Evolutionary conservation across 495 filamentous ascomycete species (phyloP).

Genomic region (Letharia lupina): DNA sequence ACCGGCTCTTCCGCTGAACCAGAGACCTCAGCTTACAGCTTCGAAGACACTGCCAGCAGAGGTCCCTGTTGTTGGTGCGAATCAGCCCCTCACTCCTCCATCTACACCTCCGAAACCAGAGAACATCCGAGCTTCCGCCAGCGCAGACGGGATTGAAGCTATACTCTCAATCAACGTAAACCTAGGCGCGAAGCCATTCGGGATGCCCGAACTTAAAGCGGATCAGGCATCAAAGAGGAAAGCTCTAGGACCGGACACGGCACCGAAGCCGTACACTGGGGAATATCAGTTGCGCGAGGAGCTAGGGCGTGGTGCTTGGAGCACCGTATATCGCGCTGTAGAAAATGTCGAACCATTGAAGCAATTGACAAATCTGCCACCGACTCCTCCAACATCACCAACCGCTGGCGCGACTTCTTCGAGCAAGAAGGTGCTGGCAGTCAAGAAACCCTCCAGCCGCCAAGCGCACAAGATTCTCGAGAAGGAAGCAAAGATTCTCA

Average conservation of each 20-base stretch:
- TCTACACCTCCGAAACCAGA: constrained; percentile 7
- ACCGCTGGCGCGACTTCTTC: neutral
- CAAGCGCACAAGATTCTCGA: constrained; percentile 43
- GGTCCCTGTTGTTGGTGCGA: neutral
- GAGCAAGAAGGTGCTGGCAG: constrained; percentile 36
- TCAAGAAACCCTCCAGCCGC: constrained; percentile 45
- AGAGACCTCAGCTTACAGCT: constrained; percentile 1
- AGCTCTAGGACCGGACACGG: neutral
- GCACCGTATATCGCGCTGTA: constrained; percentile 49
- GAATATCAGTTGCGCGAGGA: constrained; percentile 25
- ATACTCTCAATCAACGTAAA: neutral
- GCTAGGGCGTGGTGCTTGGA: constrained; percentile 54
- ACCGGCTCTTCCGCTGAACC: constrained; percentile 6
- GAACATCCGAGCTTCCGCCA: neutral
- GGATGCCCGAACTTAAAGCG: neutral
- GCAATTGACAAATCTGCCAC: constrained; percentile 35
- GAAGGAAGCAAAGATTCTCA: constrained; percentile 46
- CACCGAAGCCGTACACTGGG: constrained; percentile 15
- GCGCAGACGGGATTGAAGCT: constrained; percentile 1
- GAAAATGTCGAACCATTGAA: constrained; percentile 12
- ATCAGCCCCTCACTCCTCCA: constrained; percentile 10
- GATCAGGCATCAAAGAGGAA: neutral
- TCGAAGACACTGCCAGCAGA: constrained; percentile 8
- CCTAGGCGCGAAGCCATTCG: neutral
- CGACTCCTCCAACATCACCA: constrained; percentile 35